These are phyloP conservation scores for Coemansia sp. DNA, from an alignment of 192 early-diverging fungal genomes.

Conservation along the genomic window DNA sequence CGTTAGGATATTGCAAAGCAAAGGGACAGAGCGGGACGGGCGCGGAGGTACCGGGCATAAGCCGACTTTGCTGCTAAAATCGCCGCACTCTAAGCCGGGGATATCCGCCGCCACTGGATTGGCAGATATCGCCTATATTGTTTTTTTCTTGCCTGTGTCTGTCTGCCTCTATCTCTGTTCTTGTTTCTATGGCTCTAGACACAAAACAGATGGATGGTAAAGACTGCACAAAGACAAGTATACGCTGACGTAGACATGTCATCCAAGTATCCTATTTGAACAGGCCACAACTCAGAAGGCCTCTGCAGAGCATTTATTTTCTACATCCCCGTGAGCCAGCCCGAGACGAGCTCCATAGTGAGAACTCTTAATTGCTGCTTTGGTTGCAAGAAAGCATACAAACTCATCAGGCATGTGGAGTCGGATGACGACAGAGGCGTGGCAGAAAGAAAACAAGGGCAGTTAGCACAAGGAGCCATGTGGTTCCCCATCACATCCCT, in stretches of 20 bases:
- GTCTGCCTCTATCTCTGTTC: not conserved
- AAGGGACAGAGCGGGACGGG: not conserved
- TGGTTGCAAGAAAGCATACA: not conserved
- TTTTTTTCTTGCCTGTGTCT: not conserved
- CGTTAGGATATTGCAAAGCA: not conserved
- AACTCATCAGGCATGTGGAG: not conserved
- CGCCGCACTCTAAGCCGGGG: not conserved
- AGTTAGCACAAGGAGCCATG: not conserved
- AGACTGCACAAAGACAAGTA: not conserved
- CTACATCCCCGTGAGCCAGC: not conserved
- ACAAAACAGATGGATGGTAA: too few relatives aligned
- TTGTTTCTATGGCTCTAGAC: not conserved
- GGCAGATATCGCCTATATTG: not conserved
- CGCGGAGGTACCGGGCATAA: not conserved
- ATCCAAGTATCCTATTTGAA: not conserved
- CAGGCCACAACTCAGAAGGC: not conserved
- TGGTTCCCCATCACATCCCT: not conserved
- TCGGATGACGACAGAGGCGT: not conserved
- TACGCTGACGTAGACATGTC: not conserved
- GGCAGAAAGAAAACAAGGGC: not conserved
- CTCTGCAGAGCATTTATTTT: not conserved
- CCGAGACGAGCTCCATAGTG: not conserved
- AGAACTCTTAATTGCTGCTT: not conserved
- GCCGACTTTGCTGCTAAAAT: not conserved
- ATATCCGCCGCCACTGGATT: not conserved